A percentile compares a stretch with the other conserved stretches of the same genome.
Conservation (phyloP, 164 flowering plant species). For the Chimonanthus salicifolius region DNA sequence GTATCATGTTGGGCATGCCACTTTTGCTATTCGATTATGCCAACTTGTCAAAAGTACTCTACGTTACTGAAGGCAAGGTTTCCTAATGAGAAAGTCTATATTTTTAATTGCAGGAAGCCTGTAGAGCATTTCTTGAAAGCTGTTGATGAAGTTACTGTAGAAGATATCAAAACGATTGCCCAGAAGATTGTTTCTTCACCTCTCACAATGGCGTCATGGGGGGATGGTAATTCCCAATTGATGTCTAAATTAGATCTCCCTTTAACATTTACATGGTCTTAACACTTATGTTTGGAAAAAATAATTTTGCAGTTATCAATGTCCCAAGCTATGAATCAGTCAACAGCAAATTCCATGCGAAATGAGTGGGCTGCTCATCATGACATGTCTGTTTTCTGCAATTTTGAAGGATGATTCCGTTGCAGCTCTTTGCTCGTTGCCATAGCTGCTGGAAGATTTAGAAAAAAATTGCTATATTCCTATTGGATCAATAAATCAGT, state of each 20-base stretch:
- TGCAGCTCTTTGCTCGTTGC: neutral
- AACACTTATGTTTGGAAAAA: neutral
- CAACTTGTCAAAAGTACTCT: too few relatives aligned
- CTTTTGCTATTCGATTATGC: too few relatives aligned
- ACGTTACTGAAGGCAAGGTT: too few relatives aligned
- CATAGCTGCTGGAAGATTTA: neutral
- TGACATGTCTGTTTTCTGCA: neutral
- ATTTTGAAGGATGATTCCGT: constrained; percentile 3
- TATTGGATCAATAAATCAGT: constrained; percentile 8
- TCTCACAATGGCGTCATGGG: constrained; percentile 86
- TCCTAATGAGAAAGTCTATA: too few relatives aligned
- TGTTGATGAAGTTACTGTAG: constrained; percentile 49
- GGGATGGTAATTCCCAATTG: constrained; percentile 55
- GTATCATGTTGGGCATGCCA: too few relatives aligned
- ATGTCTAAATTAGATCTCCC: neutral
- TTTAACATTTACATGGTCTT: neutral
- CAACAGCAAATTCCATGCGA: constrained; percentile 50
- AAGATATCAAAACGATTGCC: constrained; percentile 52
- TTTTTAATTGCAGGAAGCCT: constrained; percentile 23
- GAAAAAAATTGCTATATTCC: neutral
- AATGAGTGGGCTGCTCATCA: constrained; percentile 18
- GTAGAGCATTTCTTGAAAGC: constrained; percentile 58
- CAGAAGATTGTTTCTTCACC: constrained; percentile 64
- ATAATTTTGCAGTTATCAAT: constrained; percentile 38
- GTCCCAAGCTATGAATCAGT: constrained; percentile 76